Percentiles rank a stretch among this genome's conserved stretches.
phyloP scores from a whole-genome alignment of 176 grass and related monocot genomes.

The Carex cristatella region DNA sequence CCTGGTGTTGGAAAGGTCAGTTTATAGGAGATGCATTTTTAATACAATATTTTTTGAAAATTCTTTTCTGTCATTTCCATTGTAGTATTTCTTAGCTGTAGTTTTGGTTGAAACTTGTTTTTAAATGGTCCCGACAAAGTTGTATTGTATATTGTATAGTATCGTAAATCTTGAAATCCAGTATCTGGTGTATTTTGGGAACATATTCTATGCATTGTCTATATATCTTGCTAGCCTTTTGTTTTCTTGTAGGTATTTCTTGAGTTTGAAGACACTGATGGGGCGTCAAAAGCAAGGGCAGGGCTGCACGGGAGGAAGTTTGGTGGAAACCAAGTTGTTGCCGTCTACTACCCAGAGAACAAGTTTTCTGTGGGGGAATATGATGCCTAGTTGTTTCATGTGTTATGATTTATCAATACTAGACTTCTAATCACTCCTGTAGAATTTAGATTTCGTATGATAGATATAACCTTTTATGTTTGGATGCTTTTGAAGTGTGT shows the following conservation, averaged over 20 bases:
- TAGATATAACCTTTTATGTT: too few relatives aligned
- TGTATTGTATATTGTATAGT: not conserved
- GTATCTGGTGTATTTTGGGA: not conserved
- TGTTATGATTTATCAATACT: not conserved
- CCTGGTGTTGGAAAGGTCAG: conserved; percentile 86
- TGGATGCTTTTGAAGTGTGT: not conserved
- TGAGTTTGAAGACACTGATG: conserved; percentile 86
- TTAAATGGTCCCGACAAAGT: not conserved
- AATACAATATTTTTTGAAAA: not conserved
- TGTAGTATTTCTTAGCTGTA: not conserved
- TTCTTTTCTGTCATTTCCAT: not conserved
- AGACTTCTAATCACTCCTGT: not conserved
- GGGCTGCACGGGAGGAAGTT: conserved; percentile 79
- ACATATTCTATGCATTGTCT: not conserved
- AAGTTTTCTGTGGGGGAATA: conserved; percentile 62
- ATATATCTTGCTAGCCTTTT: not conserved
- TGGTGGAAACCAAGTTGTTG: conserved; percentile 65
- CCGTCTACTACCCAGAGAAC: conserved; percentile 70
- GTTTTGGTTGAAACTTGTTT: not conserved
- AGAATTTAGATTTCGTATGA: not conserved
- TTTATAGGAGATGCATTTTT: not conserved
- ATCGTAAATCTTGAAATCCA: not conserved
- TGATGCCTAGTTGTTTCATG: conserved; percentile 30
- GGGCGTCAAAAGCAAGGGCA: conserved; percentile 58
- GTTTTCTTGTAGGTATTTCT: conserved; percentile 62